Percentiles rank a stretch among this genome's conserved stretches.
Evolutionary conservation across 139 green algal species (phyloP).

Genomic region (Zygnema cylindricum): DNA sequence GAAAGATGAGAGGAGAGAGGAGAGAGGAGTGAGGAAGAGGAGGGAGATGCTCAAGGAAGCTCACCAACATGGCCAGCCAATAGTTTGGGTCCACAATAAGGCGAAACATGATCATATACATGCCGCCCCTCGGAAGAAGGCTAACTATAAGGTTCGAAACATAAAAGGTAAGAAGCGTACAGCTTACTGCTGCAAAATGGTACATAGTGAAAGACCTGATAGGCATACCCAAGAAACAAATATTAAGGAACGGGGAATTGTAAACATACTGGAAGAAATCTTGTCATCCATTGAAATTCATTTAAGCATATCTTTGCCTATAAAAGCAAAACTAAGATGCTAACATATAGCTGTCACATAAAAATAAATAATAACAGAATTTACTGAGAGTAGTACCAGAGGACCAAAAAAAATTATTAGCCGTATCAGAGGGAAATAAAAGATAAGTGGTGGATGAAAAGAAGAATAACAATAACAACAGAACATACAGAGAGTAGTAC

Average conservation of each 20-base stretch:
- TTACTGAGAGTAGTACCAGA: no score
- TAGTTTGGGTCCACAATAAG: background rate
- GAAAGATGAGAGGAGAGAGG: background rate
- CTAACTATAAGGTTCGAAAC: slow-evolving; percentile 9
- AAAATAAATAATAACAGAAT: no score
- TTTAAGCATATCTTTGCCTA: slow-evolving; percentile 5
- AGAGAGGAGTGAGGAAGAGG: background rate
- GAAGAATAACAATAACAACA: background rate
- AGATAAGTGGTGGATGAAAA: background rate
- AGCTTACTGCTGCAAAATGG: slow-evolving; percentile 25
- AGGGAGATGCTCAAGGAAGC: background rate
- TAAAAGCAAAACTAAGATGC: no score
- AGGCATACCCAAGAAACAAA: no score
- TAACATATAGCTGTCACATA: no score
- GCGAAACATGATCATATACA: background rate
- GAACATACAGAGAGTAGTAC: background rate
- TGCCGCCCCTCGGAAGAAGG: background rate
- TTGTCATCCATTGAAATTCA: no score
- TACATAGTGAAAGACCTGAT: slow-evolving; percentile 42
- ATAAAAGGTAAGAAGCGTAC: slow-evolving; percentile 41
- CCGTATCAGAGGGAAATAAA: no score
- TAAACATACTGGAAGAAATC: background rate
- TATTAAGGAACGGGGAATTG: background rate
- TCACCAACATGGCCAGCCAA: background rate
- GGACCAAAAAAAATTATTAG: no score